phyloP scores from a whole-genome alignment of 2,329 filamentous ascomycete species.

The Fusarium stilboides region DNA sequence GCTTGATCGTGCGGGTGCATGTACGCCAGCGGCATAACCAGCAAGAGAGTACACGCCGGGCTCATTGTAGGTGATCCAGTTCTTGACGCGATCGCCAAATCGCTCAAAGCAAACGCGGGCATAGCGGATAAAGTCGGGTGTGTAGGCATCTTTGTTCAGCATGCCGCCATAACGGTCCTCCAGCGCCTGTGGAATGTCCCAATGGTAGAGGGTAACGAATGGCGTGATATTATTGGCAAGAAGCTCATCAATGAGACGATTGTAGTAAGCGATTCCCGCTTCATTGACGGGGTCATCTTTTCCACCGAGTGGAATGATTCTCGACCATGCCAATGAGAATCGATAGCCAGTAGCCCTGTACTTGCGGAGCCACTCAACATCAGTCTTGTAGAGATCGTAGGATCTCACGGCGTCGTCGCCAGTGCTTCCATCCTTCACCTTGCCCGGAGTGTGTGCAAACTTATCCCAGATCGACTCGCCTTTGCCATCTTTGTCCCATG shows the following conservation, averaged over 20 bases:
- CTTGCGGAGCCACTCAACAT: slow-evolving; percentile 69
- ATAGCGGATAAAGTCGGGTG: slow-evolving; percentile 44
- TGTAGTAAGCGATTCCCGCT: slow-evolving; percentile 71
- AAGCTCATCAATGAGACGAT: slow-evolving; percentile 72
- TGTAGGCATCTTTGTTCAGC: slow-evolving; percentile 40
- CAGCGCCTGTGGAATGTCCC: slow-evolving; percentile 68
- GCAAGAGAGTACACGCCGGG: slow-evolving; percentile 40
- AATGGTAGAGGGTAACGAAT: slow-evolving; percentile 75
- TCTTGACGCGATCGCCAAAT: slow-evolving; percentile 44
- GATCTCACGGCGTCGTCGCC: slow-evolving; percentile 57
- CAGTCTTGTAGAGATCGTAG: slow-evolving; percentile 63
- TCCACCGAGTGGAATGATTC: slow-evolving; percentile 75
- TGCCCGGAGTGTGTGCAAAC: slow-evolving; percentile 57
- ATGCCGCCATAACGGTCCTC: slow-evolving; percentile 46
- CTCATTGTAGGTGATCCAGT: slow-evolving; percentile 48
- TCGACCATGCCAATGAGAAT: slow-evolving; percentile 76
- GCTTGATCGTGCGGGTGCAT: slow-evolving; percentile 40
- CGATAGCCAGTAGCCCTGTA: slow-evolving; percentile 73
- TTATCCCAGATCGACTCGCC: slow-evolving; percentile 60
- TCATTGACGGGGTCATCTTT: slow-evolving; percentile 75
- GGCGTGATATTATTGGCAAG: slow-evolving; percentile 68
- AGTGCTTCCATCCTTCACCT: slow-evolving; percentile 58
- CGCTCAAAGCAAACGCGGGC: slow-evolving; percentile 45
- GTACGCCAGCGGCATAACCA: slow-evolving; percentile 42
- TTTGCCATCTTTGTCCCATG: slow-evolving; percentile 60